These are phyloP conservation scores for Solanum hybrid DNA, from an alignment of 305 asterid genomes.

Conservation along the genomic window DNA sequence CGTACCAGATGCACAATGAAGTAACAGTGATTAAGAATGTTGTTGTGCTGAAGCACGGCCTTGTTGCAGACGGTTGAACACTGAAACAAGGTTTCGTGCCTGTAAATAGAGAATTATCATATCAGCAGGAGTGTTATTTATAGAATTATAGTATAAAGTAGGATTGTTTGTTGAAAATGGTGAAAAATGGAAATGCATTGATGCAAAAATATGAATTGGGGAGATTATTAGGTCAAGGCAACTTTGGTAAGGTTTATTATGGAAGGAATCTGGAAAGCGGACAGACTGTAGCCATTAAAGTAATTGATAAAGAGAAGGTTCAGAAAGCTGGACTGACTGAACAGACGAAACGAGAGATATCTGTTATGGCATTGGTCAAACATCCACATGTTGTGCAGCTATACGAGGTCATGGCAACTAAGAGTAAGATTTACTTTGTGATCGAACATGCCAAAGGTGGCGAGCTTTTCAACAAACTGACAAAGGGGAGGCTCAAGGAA, in stretches of 20 bases:
- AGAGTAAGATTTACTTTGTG: conserved; percentile 45
- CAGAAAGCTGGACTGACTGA: conserved; percentile 31
- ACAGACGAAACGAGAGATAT: conserved; percentile 55
- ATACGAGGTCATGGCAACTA: conserved; percentile 59
- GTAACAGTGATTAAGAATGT: conserved; percentile 4
- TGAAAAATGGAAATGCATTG: conserved; percentile 34
- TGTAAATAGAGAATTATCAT: background rate
- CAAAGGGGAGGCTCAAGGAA: conserved; percentile 49
- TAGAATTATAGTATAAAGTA: conserved; percentile 1
- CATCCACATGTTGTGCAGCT: conserved; percentile 40
- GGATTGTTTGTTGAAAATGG: conserved; percentile 22
- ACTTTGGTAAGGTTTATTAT: conserved; percentile 61
- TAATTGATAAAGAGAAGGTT: conserved; percentile 51
- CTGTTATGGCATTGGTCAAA: conserved; percentile 43
- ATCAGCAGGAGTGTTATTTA: conserved; percentile 1
- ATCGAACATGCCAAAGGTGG: conserved; percentile 64
- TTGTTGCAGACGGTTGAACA: conserved; percentile 18
- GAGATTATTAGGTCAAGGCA: conserved; percentile 62
- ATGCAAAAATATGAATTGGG: conserved; percentile 62
- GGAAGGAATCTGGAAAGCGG: conserved; percentile 43
- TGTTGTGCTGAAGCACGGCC: conserved; percentile 15
- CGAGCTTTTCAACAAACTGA: conserved; percentile 46
- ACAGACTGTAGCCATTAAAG: conserved; percentile 52
- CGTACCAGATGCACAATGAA: conserved; percentile 19
- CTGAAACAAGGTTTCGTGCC: conserved; percentile 12